Evolutionary conservation across 1,284 basidiomycete species (phyloP).

Genomic region (Rhodotorula sp.): DNA sequence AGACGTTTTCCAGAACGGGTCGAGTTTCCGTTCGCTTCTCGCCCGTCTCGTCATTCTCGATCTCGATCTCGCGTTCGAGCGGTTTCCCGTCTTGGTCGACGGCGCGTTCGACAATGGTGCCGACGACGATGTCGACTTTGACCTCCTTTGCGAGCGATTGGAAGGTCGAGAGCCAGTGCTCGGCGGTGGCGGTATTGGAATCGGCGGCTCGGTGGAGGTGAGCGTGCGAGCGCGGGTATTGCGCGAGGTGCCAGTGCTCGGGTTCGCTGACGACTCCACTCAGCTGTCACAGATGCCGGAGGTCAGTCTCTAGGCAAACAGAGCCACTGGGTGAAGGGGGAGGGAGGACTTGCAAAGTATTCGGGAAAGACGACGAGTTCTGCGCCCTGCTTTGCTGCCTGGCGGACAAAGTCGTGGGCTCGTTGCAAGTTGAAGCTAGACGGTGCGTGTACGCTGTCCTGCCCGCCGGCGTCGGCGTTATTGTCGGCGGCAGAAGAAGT

Average conservation of each 20-base stretch:
- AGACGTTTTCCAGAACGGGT: slow-evolving; percentile 29
- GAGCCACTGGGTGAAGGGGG: neutral
- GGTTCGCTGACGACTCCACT: slow-evolving; percentile 28
- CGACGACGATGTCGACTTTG: slow-evolving; percentile 19
- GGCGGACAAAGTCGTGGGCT: slow-evolving; percentile 23
- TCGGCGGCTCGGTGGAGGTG: slow-evolving; percentile 6
- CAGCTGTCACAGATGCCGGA: neutral
- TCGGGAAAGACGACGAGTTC: slow-evolving; percentile 28
- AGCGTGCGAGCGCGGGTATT: slow-evolving; percentile 25
- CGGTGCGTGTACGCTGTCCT: neutral
- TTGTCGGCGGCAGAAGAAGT: neutral
- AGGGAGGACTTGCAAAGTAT: slow-evolving; percentile 25
- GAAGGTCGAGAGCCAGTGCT: slow-evolving; percentile 33
- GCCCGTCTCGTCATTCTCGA: slow-evolving; percentile 23
- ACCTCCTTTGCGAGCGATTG: slow-evolving; percentile 35
- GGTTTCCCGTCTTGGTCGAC: slow-evolving; percentile 7
- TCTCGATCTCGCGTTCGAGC: neutral
- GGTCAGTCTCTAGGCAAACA: neutral
- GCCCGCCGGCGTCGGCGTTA: neutral
- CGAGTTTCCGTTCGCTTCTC: slow-evolving; percentile 6
- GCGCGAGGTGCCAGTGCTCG: slow-evolving; percentile 25
- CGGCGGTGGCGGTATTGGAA: neutral
- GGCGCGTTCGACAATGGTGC: slow-evolving; percentile 41
- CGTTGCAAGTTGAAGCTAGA: slow-evolving; percentile 15
- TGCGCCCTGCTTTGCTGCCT: slow-evolving; percentile 26